phyloP scores from a whole-genome alignment of 768 basidiomycete genomes.

The Lentinus tigrinus region DNA sequence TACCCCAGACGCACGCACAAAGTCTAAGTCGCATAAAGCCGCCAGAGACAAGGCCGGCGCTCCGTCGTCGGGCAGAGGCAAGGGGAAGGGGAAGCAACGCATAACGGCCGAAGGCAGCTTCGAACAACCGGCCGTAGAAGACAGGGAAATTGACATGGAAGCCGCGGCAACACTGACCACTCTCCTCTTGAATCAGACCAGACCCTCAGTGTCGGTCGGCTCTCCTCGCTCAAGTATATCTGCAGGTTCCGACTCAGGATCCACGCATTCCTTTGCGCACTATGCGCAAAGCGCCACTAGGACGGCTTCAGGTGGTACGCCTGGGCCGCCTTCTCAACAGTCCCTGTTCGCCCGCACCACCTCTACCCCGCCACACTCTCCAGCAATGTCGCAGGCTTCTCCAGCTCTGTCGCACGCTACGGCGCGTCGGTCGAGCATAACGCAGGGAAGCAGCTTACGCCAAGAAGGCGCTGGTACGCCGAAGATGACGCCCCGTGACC shows the following conservation, averaged over 20 bases:
- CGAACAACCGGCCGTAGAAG: slow-evolving; percentile 8
- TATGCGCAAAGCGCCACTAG: slow-evolving; percentile 69
- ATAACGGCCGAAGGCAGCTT: slow-evolving; percentile 16
- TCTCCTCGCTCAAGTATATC: slow-evolving; percentile 73
- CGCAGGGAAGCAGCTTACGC: slow-evolving; percentile 15
- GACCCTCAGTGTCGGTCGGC: slow-evolving; percentile 56
- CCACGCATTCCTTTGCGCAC: slow-evolving; percentile 59
- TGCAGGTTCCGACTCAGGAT: slow-evolving; percentile 66
- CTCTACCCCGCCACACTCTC: slow-evolving; percentile 35
- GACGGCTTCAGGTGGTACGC: slow-evolving; percentile 40
- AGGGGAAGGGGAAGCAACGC: slow-evolving; percentile 18
- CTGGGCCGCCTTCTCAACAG: slow-evolving; percentile 38
- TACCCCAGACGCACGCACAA: slow-evolving; percentile 12
- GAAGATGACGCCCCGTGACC: slow-evolving; percentile 20
- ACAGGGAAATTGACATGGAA: slow-evolving; percentile 62
- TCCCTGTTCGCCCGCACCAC: slow-evolving; percentile 30
- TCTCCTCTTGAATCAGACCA: slow-evolving; percentile 62
- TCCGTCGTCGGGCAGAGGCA: slow-evolving; percentile 8
- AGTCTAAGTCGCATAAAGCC: slow-evolving; percentile 24
- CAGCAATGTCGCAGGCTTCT: slow-evolving; percentile 15
- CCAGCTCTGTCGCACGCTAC: slow-evolving; percentile 16
- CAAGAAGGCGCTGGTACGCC: slow-evolving; percentile 20
- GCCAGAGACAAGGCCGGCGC: slow-evolving; percentile 21
- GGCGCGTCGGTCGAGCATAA: slow-evolving; percentile 11
- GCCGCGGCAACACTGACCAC: slow-evolving; percentile 80